Conservation (phyloP, 306 rosid genomes). For the Oemleria cerasiformis region DNA sequence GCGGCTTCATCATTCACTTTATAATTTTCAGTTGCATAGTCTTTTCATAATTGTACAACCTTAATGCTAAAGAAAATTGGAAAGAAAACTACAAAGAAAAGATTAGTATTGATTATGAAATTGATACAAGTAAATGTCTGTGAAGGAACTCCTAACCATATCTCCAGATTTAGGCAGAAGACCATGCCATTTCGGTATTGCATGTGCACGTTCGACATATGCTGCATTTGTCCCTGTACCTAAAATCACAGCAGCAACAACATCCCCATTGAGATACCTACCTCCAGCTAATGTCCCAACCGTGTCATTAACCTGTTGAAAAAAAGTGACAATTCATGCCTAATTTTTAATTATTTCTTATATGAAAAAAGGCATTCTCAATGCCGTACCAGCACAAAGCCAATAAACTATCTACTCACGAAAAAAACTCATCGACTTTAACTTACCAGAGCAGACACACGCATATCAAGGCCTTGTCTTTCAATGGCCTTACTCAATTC, state of each 20-base stretch:
- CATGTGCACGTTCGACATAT: conserved; percentile 75
- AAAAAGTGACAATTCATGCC: not conserved
- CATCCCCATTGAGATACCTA: conserved; percentile 68
- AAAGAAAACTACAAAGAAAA: not conserved
- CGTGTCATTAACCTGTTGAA: conserved; percentile 79
- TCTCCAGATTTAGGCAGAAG: conserved; percentile 82
- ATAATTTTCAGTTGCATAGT: not conserved
- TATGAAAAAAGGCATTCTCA: not conserved
- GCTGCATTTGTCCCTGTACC: conserved; percentile 99
- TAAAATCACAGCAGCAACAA: conserved; percentile 79
- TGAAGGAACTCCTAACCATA: conserved; percentile 55
- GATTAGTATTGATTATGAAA: not conserved
- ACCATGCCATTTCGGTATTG: conserved; percentile 94
- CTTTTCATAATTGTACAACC: not conserved
- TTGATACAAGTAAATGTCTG: not conserved
- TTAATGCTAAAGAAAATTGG: not conserved
- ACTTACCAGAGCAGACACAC: conserved; percentile 76
- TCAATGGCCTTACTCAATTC: conserved; percentile 75
- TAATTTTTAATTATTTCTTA: conserved; percentile 4
- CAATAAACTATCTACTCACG: not conserved
- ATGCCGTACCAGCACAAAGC: not conserved
- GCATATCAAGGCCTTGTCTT: conserved; percentile 78
- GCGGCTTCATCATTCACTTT: not conserved
- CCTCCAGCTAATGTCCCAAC: conserved; percentile 95
- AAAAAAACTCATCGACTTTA: not conserved